Percentiles rank a stretch among this genome's conserved stretches.
Conservation (phyloP, 2,329 filamentous ascomycete genomes). For the Pseudogymnoascus sp. region DNA sequence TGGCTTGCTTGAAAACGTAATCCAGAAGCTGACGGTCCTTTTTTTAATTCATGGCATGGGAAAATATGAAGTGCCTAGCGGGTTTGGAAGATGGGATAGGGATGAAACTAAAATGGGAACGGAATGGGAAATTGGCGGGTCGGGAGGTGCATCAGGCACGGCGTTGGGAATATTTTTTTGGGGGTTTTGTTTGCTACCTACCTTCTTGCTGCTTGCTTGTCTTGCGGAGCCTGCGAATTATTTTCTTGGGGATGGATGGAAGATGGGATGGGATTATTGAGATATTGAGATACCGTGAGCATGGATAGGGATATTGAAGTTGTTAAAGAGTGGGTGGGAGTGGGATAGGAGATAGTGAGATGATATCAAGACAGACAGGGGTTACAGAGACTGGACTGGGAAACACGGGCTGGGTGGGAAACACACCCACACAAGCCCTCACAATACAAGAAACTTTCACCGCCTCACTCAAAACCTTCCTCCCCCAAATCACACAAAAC, state of each 20-base stretch:
- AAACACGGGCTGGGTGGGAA: neutral
- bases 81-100: neutral
- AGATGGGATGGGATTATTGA: no score
- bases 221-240: neutral
- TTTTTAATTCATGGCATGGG: neutral
- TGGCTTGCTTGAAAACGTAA: conserved; percentile 23
- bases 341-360: neutral
- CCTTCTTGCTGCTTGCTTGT: neutral
- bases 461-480: neutral
- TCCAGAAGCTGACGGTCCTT: neutral
- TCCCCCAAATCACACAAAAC: neutral
- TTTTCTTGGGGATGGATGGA: neutral
- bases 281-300: neutral
- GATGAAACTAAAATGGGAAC: neutral
- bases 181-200: neutral
- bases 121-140: neutral
- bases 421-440: neutral
- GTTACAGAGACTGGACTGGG: neutral
- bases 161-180: neutral
- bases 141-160: neutral
- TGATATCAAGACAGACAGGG: neutral
- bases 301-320: neutral
- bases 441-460: neutral
- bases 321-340: neutral
- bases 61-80: neutral